Percentiles rank a stretch among this genome's conserved stretches.
phyloP scores from a whole-genome alignment of 2,329 filamentous ascomycete genomes.

The Aspergillus novofumigatus region DNA sequence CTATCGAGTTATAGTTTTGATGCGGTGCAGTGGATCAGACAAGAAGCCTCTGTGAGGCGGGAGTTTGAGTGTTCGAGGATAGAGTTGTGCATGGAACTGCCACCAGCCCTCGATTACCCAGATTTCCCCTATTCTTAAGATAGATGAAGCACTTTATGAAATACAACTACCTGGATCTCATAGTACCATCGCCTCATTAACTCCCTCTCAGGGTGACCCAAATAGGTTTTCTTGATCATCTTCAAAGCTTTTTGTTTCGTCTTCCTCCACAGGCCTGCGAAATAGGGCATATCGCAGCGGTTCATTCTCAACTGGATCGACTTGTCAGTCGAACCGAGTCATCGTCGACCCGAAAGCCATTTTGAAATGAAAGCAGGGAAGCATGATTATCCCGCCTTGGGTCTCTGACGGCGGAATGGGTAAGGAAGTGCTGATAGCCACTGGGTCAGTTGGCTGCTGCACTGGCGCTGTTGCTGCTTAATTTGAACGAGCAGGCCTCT shows the following conservation, averaged over 20 bases:
- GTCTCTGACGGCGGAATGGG: no score
- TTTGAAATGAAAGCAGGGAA: background rate
- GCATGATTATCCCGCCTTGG: background rate
- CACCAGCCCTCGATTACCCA: background rate
- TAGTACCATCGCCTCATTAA: background rate
- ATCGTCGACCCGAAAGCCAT: background rate
- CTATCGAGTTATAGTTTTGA: background rate
- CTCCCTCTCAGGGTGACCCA: background rate
- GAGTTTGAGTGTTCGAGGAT: background rate
- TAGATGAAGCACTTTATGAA: background rate
- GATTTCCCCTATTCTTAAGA: no score
- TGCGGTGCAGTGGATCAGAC: background rate
- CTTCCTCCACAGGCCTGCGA: background rate
- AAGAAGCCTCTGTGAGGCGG: background rate
- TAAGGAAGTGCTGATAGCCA: no score
- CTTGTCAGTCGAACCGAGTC: constrained; percentile 1
- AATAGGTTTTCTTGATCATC: background rate
- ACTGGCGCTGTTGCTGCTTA: no score
- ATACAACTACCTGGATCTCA: background rate
- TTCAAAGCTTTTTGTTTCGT: background rate
- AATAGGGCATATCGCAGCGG: constrained; percentile 6
- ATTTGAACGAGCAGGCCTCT: no score
- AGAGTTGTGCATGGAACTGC: background rate
- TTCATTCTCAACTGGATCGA: constrained; percentile 1
- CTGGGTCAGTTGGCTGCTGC: no score